phyloP scores from a whole-genome alignment of 2,329 filamentous ascomycete species.

The Emmonsiellopsis sp. region DNA sequence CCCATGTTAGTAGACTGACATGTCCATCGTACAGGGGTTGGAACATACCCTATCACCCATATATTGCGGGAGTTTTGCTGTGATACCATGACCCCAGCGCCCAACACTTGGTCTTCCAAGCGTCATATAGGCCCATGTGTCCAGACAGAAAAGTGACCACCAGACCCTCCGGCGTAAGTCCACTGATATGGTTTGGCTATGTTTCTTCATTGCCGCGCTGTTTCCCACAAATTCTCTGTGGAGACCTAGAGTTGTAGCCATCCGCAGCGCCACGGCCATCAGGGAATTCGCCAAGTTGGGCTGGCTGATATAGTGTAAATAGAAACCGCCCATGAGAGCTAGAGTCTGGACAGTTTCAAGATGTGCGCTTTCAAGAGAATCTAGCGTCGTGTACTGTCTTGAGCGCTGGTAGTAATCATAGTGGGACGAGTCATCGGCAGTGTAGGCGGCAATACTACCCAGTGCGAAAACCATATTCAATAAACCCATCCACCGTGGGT shows the following conservation, averaged over 20 bases:
- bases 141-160: conserved; percentile 67
- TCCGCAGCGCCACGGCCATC: conserved; percentile 60
- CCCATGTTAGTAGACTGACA: conserved; percentile 23
- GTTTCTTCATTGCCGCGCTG: conserved; percentile 34
- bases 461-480: conserved; percentile 70
- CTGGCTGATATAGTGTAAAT: conserved; percentile 68
- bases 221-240: conserved; percentile 53
- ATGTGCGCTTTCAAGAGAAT: conserved; percentile 60
- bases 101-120: conserved; percentile 63
- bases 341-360: conserved; percentile 66
- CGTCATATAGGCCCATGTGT: conserved; percentile 65
- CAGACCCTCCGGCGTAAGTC: conserved; percentile 60
- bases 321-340: conserved; percentile 63
- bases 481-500: conserved; percentile 62
- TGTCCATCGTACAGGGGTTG: conserved; percentile 8
- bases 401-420: conserved; percentile 61
- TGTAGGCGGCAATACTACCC: conserved; percentile 61
- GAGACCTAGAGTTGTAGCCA: conserved; percentile 65
- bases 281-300: conserved; percentile 69
- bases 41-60: conserved; percentile 21
- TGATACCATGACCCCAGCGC: conserved; percentile 58
- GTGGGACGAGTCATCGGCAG: conserved; percentile 54
- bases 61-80: conserved; percentile 54
- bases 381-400: conserved; percentile 57
- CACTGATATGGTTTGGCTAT: conserved; percentile 43